Percentiles rank a stretch among this genome's conserved stretches.
Evolutionary conservation across 768 basidiomycete genomes (phyloP).

Genomic region (Lentinula raphanica): DNA sequence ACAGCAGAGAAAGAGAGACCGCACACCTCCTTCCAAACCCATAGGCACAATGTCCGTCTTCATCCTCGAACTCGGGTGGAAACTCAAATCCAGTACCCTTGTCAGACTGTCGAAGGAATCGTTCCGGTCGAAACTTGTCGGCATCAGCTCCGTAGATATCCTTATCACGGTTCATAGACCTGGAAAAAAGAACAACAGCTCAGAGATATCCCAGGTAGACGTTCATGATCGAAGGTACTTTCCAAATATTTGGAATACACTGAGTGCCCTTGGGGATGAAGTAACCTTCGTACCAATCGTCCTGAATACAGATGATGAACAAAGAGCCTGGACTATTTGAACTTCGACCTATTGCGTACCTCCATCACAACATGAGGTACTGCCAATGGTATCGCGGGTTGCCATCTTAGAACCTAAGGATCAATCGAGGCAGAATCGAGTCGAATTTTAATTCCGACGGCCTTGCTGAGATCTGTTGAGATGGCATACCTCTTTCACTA

Average conservation of each 20-base stretch:
- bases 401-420: conserved; percentile 4
- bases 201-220: too few species aligned
- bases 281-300: conserved; percentile 5
- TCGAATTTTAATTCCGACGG: too few species aligned
- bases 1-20: too few species aligned
- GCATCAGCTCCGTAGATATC: neutral
- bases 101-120: neutral
- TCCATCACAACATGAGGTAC: conserved; percentile 1
- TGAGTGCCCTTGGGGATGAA: conserved; percentile 4
- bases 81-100: neutral
- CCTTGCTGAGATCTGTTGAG: too few species aligned
- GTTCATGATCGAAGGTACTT: neutral
- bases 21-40: conserved; percentile 5
- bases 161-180: neutral
- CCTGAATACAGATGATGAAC: too few species aligned
- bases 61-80: neutral
- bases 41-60: conserved; percentile 3
- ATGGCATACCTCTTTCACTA: conserved; percentile 14
- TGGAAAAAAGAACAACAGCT: neutral
- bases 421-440: too few species aligned
- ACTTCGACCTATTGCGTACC: too few species aligned
- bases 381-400: neutral
- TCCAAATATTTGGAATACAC: neutral
- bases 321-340: too few species aligned
- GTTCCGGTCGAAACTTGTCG: neutral